Conservation (phyloP, 306 rosid genomes). For the Vigna radiata region DNA sequence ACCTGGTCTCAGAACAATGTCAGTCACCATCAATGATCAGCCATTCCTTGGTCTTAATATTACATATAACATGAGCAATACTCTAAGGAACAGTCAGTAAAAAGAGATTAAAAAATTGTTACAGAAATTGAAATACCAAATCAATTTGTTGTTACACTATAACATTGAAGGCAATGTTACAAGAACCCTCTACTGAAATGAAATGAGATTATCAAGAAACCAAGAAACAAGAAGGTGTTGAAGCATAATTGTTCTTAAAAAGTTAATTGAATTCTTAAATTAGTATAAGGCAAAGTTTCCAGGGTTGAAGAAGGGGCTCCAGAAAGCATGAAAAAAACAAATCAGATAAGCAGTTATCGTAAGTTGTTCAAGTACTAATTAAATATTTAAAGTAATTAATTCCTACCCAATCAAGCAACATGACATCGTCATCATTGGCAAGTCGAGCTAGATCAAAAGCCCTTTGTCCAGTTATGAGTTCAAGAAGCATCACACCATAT, state of each 20-base stretch:
- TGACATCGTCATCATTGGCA: slow-evolving; percentile 84
- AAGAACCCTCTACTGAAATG: neutral
- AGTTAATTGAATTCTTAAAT: slow-evolving; percentile 14
- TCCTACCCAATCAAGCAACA: slow-evolving; percentile 96
- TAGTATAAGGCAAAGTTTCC: neutral
- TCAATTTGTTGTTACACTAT: slow-evolving; percentile 12
- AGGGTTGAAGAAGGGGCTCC: neutral
- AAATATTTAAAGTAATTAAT: slow-evolving; percentile 15
- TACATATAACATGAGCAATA: slow-evolving; percentile 7
- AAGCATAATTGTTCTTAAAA: neutral
- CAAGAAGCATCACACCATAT: slow-evolving; percentile 99
- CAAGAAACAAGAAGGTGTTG: neutral
- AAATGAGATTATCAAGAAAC: slow-evolving; percentile 10
- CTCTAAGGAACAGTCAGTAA: neutral
- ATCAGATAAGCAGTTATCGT: neutral
- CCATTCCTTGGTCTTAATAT: neutral
- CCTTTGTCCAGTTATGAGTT: slow-evolving; percentile 92
- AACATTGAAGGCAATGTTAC: slow-evolving; percentile 5
- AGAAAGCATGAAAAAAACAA: neutral
- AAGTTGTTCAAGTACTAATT: slow-evolving; percentile 20
- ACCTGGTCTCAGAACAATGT: slow-evolving; percentile 61
- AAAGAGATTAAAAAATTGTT: neutral
- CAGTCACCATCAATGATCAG: slow-evolving; percentile 30
- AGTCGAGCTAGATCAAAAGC: slow-evolving; percentile 98
- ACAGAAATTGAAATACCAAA: neutral